Conservation (phyloP, 2,329 filamentous ascomycete species). For the Westerdykella ornata region DNA sequence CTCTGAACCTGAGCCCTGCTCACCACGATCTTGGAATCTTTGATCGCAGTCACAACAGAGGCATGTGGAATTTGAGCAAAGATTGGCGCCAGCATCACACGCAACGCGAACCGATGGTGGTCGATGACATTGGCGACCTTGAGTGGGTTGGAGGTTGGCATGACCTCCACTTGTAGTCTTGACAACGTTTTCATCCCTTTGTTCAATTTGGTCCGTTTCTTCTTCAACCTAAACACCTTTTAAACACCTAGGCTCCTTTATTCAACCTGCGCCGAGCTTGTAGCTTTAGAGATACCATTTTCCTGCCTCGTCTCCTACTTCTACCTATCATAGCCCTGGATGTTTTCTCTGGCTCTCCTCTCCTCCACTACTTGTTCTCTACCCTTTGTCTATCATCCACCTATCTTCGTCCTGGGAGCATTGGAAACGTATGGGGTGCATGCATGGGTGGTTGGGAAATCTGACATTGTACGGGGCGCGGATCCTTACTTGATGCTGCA, state of each 20-base stretch:
- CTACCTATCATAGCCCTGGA: conserved; percentile 11
- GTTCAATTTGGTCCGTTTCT: conserved; percentile 19
- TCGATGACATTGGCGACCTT: conserved; percentile 69
- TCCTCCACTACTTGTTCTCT: conserved; percentile 25
- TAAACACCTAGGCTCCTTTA: conserved; percentile 15
- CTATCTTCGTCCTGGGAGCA: conserved; percentile 11
- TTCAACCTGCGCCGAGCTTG: conserved; percentile 20
- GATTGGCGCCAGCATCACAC: conserved; percentile 45
- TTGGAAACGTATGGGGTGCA: conserved; percentile 12
- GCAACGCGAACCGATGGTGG: conserved; percentile 6
- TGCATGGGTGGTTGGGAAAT: conserved; percentile 7
- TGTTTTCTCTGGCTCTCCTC: conserved; percentile 1
- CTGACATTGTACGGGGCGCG: not conserved
- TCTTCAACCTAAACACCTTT: conserved; percentile 14
- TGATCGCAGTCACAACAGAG: conserved; percentile 34
- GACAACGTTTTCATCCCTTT: conserved; percentile 35
- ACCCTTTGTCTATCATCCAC: conserved; percentile 9
- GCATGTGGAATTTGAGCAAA: conserved; percentile 41
- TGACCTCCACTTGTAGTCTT: conserved; percentile 57
- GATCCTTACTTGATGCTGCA: not conserved
- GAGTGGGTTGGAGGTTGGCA: conserved; percentile 96
- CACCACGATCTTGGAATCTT: conserved; percentile 33
- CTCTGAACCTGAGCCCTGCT: conserved; percentile 32
- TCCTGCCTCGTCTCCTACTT: conserved; percentile 23
- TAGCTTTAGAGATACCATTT: conserved; percentile 39